phyloP scores from a whole-genome alignment of 2,329 filamentous ascomycete species.

The Claviceps spartinae region DNA sequence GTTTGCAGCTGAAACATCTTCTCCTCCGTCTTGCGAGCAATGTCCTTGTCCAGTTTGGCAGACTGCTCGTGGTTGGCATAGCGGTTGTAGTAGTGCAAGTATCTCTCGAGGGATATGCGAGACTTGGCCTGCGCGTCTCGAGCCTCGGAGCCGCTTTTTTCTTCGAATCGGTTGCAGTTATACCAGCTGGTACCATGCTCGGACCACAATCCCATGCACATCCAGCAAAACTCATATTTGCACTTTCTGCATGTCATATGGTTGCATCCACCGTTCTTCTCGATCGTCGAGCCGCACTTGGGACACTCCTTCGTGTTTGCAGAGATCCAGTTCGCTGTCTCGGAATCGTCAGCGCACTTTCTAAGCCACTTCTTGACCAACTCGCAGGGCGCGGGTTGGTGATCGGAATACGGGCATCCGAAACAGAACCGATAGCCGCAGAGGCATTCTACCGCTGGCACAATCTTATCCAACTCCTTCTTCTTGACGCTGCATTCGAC shows the following conservation, averaged over 20 bases:
- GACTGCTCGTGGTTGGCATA: constrained; percentile 99
- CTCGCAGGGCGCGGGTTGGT: constrained; percentile 83
- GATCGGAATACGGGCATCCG: constrained; percentile 77
- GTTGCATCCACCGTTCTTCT: constrained; percentile 97
- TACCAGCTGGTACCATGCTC: constrained; percentile 99
- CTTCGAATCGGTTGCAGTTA: constrained; percentile 95
- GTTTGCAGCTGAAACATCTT: constrained; percentile 97
- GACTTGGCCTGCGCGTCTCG: constrained; percentile 86
- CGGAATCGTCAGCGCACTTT: constrained; percentile 95
- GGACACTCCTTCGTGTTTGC: constrained; percentile 98
- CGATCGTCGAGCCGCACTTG: constrained; percentile 90
- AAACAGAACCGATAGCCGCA: constrained; percentile 91
- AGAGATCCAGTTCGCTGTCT: constrained; percentile 98
- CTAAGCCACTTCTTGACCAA: constrained; percentile 93
- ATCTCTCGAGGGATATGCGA: constrained; percentile 82
- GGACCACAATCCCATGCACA: constrained; percentile 98
- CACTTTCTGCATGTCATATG: constrained; percentile 97
- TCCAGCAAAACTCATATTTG: constrained; percentile 97
- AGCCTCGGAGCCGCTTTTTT: constrained; percentile 85
- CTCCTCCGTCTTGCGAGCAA: constrained; percentile 92
- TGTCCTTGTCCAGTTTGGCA: constrained; percentile 89
- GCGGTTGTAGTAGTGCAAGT: constrained; percentile 96
- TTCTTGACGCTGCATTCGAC: constrained; percentile 80
- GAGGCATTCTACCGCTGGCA: constrained; percentile 77
- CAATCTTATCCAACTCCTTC: constrained; percentile 70